Evolutionary conservation across 2,329 filamentous ascomycete species (phyloP), one percentile per base, ranked within the genome.

Genomic region (Dactylonectria macrodidyma): DNA sequence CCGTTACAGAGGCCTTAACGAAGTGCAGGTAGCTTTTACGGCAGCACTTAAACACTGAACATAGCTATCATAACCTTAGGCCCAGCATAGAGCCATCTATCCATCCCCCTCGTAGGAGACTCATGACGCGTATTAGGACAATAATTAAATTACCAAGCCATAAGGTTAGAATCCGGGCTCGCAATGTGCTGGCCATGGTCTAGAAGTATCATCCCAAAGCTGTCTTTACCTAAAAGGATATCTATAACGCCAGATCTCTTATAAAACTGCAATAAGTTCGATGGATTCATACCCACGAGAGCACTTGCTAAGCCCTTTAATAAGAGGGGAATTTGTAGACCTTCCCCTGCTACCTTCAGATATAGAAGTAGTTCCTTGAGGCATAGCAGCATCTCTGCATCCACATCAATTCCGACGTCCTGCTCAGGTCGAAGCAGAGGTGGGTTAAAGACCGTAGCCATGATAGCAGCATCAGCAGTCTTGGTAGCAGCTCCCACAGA

Each of bases 261-360:
- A 65, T 73, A 19, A 69, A 19, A 62, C 30, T 52, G 57, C n/a
- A 62, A 72, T 38, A 72, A 73, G n/a, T 57, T 73, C 12, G n/a
- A 62, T 46, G 59, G 71, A 11, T 36, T 55, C 16, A 56, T n/a
- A 12, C 54, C 67, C 52, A 73, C 62, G 16, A 63, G 57, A 46
- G 67, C 67, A 61, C 58, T 71, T 3, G 68, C 71, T 41, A 71
- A 70, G 55, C 62, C 65, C 9, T 73, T 73, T 48, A 57, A 73
- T 47, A 41, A 72, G 55, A 60, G n/a, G 26, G 33, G 65, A 1
- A 60, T 72, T 59, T 72, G 33, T 71, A 47, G 62, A 63, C 64
- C 2, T 71, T 71, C 33, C 54, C 62, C 6, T 68, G 61, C 34
- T 68, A 59, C n/a, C 30, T 68, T 26, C 52, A 59, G 16, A 68